These are phyloP conservation scores for Neurospora sublineolata DNA, from an alignment of 495 filamentous ascomycete species.

Conservation along the genomic window DNA sequence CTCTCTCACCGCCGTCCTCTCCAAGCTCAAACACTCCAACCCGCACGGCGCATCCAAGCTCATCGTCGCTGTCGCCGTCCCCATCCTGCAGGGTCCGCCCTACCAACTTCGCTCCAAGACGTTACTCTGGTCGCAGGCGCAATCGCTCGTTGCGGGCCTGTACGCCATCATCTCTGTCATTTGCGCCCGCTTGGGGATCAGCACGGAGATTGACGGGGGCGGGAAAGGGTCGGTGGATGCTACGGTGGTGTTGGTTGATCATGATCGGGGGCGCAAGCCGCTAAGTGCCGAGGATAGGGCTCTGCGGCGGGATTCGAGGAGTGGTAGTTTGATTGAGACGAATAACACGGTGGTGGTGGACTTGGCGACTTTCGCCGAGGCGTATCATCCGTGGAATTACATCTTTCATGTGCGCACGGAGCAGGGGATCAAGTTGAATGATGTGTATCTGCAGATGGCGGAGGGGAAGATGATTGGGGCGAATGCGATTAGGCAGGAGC, in stretches of 20 bases:
- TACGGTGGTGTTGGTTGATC: conserved; percentile 60
- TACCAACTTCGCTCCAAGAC: conserved; percentile 35
- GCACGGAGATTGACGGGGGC: conserved; percentile 46
- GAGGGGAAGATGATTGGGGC: conserved; percentile 34
- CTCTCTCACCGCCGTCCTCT: conserved; percentile 35
- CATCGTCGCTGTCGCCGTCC: conserved; percentile 42
- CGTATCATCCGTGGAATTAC: conserved; percentile 53
- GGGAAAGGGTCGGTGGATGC: conserved; percentile 64
- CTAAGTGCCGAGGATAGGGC: conserved; percentile 9
- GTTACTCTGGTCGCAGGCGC: conserved; percentile 47
- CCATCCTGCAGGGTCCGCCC: conserved; percentile 32
- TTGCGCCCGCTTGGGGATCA: conserved; percentile 47
- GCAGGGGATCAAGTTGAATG: conserved; percentile 36
- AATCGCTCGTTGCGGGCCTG: conserved; percentile 59
- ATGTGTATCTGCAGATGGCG: conserved; percentile 30
- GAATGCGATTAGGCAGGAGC: conserved; percentile 27
- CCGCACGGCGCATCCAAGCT: conserved; percentile 30
- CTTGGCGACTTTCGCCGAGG: conserved; percentile 52
- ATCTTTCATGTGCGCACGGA: conserved; percentile 57
- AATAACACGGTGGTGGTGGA: conserved; percentile 49
- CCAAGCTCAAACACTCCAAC: conserved; percentile 26
- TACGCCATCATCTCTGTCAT: conserved; percentile 67
- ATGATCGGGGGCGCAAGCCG: conserved; percentile 22
- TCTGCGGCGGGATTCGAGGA: conserved; percentile 13
- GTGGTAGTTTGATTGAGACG: conserved; percentile 13